Evolutionary conservation across 1,284 basidiomycete genomes (phyloP).

Genomic region (Coriolopsis trogii): DNA sequence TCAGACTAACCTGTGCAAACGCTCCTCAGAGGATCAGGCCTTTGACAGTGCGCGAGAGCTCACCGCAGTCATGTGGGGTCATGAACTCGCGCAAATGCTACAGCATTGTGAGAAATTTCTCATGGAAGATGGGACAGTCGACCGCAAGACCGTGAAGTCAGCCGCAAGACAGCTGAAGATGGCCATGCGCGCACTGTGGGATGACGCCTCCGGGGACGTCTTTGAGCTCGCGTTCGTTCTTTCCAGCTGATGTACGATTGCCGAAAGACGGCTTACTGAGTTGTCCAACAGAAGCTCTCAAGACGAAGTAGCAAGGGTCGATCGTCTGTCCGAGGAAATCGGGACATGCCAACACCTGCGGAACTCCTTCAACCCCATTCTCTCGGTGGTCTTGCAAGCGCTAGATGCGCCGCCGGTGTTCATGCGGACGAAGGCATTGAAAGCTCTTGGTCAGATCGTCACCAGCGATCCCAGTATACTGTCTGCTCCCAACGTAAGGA

Average conservation of each 20-base stretch:
- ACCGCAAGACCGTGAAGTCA: constrained; percentile 39
- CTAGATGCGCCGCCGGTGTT: constrained; percentile 84
- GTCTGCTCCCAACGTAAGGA: constrained; percentile 67
- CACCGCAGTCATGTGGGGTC: constrained; percentile 70
- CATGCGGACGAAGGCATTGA: constrained; percentile 88
- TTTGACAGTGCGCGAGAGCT: constrained; percentile 81
- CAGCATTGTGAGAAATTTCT: constrained; percentile 54
- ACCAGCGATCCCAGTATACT: constrained; percentile 87
- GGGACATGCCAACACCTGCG: constrained; percentile 74
- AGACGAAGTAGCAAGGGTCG: constrained; percentile 67
- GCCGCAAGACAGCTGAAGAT: constrained; percentile 61
- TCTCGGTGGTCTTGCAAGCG: constrained; percentile 75
- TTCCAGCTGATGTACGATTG: not conserved
- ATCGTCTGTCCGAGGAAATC: constrained; percentile 74
- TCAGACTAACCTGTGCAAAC: constrained; percentile 63
- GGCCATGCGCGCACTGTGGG: constrained; percentile 70
- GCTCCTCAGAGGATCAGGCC: constrained; percentile 75
- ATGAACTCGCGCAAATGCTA: constrained; percentile 69
- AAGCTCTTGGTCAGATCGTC: constrained; percentile 84
- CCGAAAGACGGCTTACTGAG: no score
- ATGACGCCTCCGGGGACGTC: constrained; percentile 63
- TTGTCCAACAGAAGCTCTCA: constrained; percentile 49
- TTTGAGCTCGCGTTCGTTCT: constrained; percentile 72
- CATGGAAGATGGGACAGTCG: constrained; percentile 30
- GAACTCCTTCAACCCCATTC: constrained; percentile 78